Conservation (phyloP, 2,329 filamentous ascomycete species). For the Arachnomyces sp. region DNA sequence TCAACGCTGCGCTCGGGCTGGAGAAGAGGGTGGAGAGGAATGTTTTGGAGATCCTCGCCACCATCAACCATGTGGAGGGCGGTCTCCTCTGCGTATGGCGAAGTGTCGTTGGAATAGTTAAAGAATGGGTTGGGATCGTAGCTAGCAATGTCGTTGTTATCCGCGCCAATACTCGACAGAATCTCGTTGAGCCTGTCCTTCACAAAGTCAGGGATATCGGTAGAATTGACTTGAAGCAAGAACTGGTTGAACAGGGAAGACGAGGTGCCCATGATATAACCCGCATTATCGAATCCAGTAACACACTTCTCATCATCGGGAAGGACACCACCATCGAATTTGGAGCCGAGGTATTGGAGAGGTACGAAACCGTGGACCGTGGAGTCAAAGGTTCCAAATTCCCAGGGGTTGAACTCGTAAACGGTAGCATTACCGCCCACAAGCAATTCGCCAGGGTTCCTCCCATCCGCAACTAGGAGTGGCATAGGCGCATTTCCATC, state of each 20-base stretch:
- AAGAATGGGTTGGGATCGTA: constrained; percentile 71
- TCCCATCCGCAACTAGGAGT: constrained; percentile 61
- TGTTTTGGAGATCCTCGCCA: constrained; percentile 68
- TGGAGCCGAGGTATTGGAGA: constrained; percentile 62
- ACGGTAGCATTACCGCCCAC: constrained; percentile 65
- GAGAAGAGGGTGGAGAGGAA: constrained; percentile 69
- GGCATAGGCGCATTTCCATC: constrained; percentile 61
- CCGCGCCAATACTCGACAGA: constrained; percentile 47
- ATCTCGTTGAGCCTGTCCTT: constrained; percentile 45
- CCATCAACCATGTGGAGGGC: constrained; percentile 68
- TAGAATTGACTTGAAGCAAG: constrained; percentile 55
- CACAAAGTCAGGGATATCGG: constrained; percentile 43
- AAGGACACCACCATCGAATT: constrained; percentile 57
- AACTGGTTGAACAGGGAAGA: constrained; percentile 77
- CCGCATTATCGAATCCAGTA: constrained; percentile 71
- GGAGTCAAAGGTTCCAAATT: constrained; percentile 69
- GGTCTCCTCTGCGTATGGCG: constrained; percentile 45
- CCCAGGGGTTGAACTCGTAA: constrained; percentile 70
- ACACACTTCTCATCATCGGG: constrained; percentile 54
- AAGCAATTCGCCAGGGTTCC: constrained; percentile 52
- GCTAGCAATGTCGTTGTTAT: constrained; percentile 63
- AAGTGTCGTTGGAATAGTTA: constrained; percentile 51
- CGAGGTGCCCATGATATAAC: constrained; percentile 78
- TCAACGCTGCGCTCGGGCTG: constrained; percentile 65
- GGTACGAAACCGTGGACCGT: constrained; percentile 64